Evolutionary conservation across 345 rosid species (phyloP).

Genomic region (Hypericum perforatum): DNA sequence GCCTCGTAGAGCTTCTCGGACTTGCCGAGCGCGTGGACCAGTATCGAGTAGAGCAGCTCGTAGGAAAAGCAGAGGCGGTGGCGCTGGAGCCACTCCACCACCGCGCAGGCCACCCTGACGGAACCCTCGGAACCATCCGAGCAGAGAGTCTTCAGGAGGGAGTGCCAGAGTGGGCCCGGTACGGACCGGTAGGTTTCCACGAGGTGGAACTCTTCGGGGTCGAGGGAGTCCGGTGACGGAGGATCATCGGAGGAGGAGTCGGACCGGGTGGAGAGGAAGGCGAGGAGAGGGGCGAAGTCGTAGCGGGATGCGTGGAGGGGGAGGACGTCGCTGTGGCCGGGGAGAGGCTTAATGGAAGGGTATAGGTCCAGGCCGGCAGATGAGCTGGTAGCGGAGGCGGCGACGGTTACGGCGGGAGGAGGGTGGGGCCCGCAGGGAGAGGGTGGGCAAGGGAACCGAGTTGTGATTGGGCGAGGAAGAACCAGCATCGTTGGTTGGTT

Average conservation of each 20-base stretch:
- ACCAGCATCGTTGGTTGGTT: slow-evolving; percentile 29
- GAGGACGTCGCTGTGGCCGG: slow-evolving; percentile 28
- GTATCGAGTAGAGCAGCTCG: slow-evolving; percentile 84
- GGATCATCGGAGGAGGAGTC: slow-evolving; percentile 10
- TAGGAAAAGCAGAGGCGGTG: slow-evolving; percentile 93
- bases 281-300: slow-evolving; percentile 81
- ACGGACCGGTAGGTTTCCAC: slow-evolving; percentile 77
- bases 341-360: slow-evolving; percentile 11
- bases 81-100: slow-evolving; percentile 78
- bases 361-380: slow-evolving; percentile 25
- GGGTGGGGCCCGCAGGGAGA: slow-evolving; percentile 32
- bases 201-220: slow-evolving; percentile 51
- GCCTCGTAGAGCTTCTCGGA: slow-evolving; percentile 96
- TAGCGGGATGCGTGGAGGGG: slow-evolving; percentile 45
- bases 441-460: slow-evolving; percentile 32
- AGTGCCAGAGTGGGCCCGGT: slow-evolving; percentile 90
- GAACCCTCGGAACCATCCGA: slow-evolving; percentile 36
- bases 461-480: slow-evolving; percentile 37
- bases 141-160: slow-evolving; percentile 54
- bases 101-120: slow-evolving; percentile 52
- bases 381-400: slow-evolving; percentile 25
- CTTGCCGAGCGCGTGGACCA: slow-evolving; percentile 87
- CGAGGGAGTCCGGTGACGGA: slow-evolving; percentile 37
- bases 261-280: slow-evolving; percentile 36
- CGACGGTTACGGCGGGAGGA: slow-evolving; percentile 26